Evolutionary conservation across 352 stramenopile genomes (phyloP), one percentile per base, ranked within the genome.

Genomic region (Phytophthora quininea): DNA sequence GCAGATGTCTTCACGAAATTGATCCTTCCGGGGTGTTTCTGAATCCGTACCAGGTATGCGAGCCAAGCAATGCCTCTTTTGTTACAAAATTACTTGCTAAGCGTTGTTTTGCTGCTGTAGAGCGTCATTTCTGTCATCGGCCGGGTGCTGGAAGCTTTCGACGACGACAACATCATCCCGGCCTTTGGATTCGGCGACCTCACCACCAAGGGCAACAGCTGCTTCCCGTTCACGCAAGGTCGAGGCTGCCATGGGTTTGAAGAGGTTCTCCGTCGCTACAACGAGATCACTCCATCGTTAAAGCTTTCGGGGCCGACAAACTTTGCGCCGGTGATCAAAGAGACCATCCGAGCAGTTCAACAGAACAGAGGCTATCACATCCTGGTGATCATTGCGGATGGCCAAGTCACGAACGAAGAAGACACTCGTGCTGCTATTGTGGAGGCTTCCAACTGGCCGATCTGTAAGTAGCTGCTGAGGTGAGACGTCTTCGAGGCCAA

Each of bases 161-260:
- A 93, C 67, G 86, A 95, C 53, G 86, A 95, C 73, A 90, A 91
- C 57, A 78, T 95, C 51, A 95, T 95, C 55, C 84, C 86, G 15
- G 76, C 79, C 12, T 91, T 77, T 54, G 84, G 80, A 1, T 94
- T 94, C 54, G 86, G 84, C 3, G 86, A 94, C 51, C 45, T 79
- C 43, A 68, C 38, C 0, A 92, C 82, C 1, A 81, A 85, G 31
- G 77, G 75, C 30, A 68, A 82, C 37, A 68, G 55, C 32, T 91
- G 79, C 50, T 90, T 90, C 58, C 64, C 76, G 19, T 69, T 71
- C 10, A 49, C 57, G 2, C 61, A 72, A 45, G 68, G 69, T 19
- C 51, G 54, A 2, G 75, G 76, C 2, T 92, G 77, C 51, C 64
- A 70, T 2, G 86, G 84, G 1, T 89, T 94, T 52, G 49, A 54